phyloP scores from a whole-genome alignment of 108 stramenopile species.

The Cyclotella cryptica region DNA sequence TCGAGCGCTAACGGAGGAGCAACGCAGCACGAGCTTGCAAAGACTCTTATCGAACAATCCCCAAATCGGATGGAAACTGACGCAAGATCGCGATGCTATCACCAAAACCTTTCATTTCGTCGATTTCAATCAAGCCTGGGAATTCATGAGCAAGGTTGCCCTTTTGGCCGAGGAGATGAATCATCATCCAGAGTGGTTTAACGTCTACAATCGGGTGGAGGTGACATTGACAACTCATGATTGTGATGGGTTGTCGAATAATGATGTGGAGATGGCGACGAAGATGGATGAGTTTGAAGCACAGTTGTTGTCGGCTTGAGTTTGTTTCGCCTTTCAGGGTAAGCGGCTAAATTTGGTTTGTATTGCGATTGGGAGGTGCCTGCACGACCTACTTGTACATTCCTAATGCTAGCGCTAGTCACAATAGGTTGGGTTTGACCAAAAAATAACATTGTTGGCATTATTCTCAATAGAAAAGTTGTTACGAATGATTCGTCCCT shows the following conservation, averaged over 20 bases:
- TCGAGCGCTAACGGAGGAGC: background rate
- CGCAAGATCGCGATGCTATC: slow-evolving; percentile 64
- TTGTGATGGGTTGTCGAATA: slow-evolving; percentile 75
- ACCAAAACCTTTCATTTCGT: slow-evolving; percentile 81
- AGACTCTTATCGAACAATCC: slow-evolving; percentile 10
- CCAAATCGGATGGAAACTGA: slow-evolving; percentile 12
- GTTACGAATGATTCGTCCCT: too few species aligned
- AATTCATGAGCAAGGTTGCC: slow-evolving; percentile 92
- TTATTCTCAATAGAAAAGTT: too few species aligned
- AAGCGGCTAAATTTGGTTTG: too few species aligned
- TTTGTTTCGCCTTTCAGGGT: too few species aligned
- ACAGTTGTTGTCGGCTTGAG: slow-evolving; percentile 56
- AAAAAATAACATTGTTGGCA: too few species aligned
- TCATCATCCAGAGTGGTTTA: slow-evolving; percentile 99
- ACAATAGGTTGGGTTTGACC: too few species aligned
- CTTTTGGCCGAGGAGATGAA: slow-evolving; percentile 93
- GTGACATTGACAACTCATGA: slow-evolving; percentile 90
- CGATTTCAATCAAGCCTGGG: slow-evolving; percentile 92
- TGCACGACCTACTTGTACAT: too few species aligned
- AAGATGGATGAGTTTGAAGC: slow-evolving; percentile 78
- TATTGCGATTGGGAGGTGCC: too few species aligned
- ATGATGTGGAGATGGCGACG: slow-evolving; percentile 83
- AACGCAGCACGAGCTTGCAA: slow-evolving; percentile 1
- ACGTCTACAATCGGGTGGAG: slow-evolving; percentile 95
- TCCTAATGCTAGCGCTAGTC: too few species aligned